These are phyloP conservation scores for Saxispiralis lemnorum DNA, from an alignment of 495 filamentous ascomycete species.

Conservation along the genomic window DNA sequence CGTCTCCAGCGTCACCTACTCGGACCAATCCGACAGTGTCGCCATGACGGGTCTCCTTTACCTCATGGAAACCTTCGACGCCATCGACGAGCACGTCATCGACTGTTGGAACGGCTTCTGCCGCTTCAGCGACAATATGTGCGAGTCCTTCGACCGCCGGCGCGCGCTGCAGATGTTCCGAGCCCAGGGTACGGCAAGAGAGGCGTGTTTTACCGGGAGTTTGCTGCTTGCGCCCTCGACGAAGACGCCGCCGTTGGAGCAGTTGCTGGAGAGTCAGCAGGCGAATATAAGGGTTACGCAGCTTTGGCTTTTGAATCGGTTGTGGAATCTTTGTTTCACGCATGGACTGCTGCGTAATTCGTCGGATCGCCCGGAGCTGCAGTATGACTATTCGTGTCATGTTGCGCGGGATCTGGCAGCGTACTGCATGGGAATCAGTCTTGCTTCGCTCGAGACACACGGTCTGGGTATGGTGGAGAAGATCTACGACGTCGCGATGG, in stretches of 20 bases:
- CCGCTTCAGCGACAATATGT: neutral
- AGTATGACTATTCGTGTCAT: neutral
- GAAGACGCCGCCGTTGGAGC: neutral
- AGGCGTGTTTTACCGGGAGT: neutral
- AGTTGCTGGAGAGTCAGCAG: neutral
- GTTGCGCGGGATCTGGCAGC: neutral
- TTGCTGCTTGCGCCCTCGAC: neutral
- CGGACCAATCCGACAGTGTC: neutral
- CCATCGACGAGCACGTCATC: conserved; percentile 2
- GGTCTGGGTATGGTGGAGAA: neutral
- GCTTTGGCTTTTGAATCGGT: conserved; percentile 1
- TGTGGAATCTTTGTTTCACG: conserved; percentile 1
- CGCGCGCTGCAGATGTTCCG: conserved; percentile 1
- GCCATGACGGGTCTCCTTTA: neutral
- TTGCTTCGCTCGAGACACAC: neutral
- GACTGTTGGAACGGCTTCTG: conserved; percentile 1
- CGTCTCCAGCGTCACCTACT: neutral
- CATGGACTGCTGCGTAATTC: neutral
- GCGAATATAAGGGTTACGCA: neutral
- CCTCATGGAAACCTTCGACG: conserved; percentile 2
- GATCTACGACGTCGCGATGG: conserved; percentile 1
- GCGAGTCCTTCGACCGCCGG: neutral
- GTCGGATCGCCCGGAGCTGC: neutral
- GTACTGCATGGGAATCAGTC: neutral
- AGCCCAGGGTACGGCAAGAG: neutral